Evolutionary conservation across 2,329 filamentous ascomycete species (phyloP).

Genomic region (Cryphonectria japonica): DNA sequence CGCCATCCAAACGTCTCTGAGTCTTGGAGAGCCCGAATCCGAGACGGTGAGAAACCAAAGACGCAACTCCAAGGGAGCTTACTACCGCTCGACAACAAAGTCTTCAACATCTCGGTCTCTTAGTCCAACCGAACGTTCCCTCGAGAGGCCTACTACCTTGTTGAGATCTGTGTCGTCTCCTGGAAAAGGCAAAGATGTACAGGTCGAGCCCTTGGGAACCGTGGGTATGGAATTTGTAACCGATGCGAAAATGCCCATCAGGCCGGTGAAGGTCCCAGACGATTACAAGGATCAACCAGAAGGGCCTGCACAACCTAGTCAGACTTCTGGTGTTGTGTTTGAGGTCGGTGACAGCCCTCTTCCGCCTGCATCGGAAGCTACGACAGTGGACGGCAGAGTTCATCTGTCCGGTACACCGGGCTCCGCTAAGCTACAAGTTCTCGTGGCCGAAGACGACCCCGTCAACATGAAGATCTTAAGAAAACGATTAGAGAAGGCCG

Average conservation of each 20-base stretch:
- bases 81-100: conserved; percentile 4
- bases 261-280: conserved; percentile 53
- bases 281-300: conserved; percentile 45
- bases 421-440: conserved; percentile 59
- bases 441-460: conserved; percentile 87
- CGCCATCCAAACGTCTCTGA: conserved; percentile 67
- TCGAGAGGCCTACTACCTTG: conserved; percentile 13
- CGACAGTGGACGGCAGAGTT: conserved; percentile 22
- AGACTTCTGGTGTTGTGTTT: conserved; percentile 44
- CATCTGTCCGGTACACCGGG: conserved; percentile 18
- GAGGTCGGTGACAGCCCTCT: conserved; percentile 40
- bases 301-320: conserved; percentile 35
- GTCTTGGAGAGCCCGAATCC: conserved; percentile 44
- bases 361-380: conserved; percentile 12
- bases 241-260: conserved; percentile 51
- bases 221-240: conserved; percentile 45
- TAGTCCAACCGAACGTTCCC: conserved; percentile 19
- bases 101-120: conserved; percentile 17
- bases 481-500: conserved; percentile 77
- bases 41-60: conserved; percentile 29
- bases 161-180: conserved; percentile 30
- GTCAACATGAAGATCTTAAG: conserved; percentile 82
- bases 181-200: neutral
- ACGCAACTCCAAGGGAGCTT: conserved; percentile 25
- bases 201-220: conserved; percentile 19